phyloP scores from a whole-genome alignment of 1,284 basidiomycete genomes.

The Malassezia psittaci region DNA sequence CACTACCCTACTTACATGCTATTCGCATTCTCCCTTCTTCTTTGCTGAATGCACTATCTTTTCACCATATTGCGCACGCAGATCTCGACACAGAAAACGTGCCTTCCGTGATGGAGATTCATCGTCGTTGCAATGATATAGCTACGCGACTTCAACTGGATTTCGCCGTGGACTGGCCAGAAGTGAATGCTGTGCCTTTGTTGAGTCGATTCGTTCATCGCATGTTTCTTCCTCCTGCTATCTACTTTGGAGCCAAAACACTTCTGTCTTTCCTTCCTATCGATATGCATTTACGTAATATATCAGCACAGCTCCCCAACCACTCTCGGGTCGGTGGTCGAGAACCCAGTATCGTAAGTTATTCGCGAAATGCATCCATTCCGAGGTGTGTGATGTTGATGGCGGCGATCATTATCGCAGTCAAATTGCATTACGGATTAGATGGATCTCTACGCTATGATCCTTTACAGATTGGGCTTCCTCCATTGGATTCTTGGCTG shows the following conservation, averaged over 20 bases:
- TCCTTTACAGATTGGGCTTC: slow-evolving; percentile 36
- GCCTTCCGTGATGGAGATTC: slow-evolving; percentile 57
- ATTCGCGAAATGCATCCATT: slow-evolving; percentile 51
- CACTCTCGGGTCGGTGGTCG: not conserved
- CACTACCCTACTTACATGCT: slow-evolving; percentile 70
- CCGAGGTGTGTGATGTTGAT: slow-evolving; percentile 67
- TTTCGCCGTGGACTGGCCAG: slow-evolving; percentile 59
- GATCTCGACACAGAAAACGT: slow-evolving; percentile 53
- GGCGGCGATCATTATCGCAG: slow-evolving; percentile 49
- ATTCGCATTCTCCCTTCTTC: slow-evolving; percentile 58
- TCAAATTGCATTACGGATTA: slow-evolving; percentile 41
- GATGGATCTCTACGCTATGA: slow-evolving; percentile 25
- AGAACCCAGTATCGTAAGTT: not conserved
- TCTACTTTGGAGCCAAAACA: slow-evolving; percentile 27
- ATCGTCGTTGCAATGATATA: slow-evolving; percentile 58
- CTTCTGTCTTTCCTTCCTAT: slow-evolving; percentile 20
- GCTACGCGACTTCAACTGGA: slow-evolving; percentile 56
- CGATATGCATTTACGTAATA: slow-evolving; percentile 11
- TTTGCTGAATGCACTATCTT: slow-evolving; percentile 60
- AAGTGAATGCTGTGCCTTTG: slow-evolving; percentile 66
- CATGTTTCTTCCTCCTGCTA: slow-evolving; percentile 63
- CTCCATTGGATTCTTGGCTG: slow-evolving; percentile 7
- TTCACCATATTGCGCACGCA: slow-evolving; percentile 20
- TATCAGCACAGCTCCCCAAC: not conserved
- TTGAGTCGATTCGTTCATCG: slow-evolving; percentile 66